phyloP scores from a whole-genome alignment of 2,329 filamentous ascomycete species.

The Aspergillus latus region DNA sequence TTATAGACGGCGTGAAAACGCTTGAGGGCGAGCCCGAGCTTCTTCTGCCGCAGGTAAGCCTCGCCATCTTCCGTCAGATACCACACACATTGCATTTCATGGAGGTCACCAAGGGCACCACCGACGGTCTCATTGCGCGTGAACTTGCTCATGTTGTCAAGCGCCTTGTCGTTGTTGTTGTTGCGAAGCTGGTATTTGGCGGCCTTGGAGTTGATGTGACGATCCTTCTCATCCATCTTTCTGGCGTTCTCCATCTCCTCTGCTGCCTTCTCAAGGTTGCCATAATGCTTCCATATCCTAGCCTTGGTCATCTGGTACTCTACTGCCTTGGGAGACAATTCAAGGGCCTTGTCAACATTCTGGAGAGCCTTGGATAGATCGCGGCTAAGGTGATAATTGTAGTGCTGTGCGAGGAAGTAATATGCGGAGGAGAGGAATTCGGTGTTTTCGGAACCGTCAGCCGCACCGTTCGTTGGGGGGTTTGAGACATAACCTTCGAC shows the following conservation, averaged over 20 bases:
- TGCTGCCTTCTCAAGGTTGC: slow-evolving; percentile 74
- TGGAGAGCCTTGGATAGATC: slow-evolving; percentile 78
- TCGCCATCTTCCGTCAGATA: slow-evolving; percentile 94
- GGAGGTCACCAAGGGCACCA: slow-evolving; percentile 82
- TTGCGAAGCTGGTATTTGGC: slow-evolving; percentile 96
- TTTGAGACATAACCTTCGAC: slow-evolving; percentile 72
- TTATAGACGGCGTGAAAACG: slow-evolving; percentile 83
- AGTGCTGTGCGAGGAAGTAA: slow-evolving; percentile 95
- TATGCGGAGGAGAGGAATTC: slow-evolving; percentile 73
- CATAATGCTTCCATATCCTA: slow-evolving; percentile 87
- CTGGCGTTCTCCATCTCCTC: slow-evolving; percentile 87
- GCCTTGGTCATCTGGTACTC: slow-evolving; percentile 96
- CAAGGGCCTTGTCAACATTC: slow-evolving; percentile 80
- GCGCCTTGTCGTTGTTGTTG: slow-evolving; percentile 79
- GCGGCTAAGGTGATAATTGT: slow-evolving; percentile 87
- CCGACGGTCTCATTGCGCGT: slow-evolving; percentile 86
- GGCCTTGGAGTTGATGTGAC: slow-evolving; percentile 97
- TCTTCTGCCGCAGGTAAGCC: slow-evolving; percentile 77
- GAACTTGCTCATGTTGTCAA: slow-evolving; percentile 90
- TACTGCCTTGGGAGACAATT: slow-evolving; percentile 74
- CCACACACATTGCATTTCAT: slow-evolving; percentile 99
- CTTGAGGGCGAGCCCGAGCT: slow-evolving; percentile 84
- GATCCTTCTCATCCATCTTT: slow-evolving; percentile 80
- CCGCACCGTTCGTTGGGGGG: slow-evolving; percentile 51
- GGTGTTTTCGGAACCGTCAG: slow-evolving; percentile 50